These are phyloP conservation scores for Colletotrichum chrysophilum DNA, from an alignment of 2,329 filamentous ascomycete species.

Conservation along the genomic window DNA sequence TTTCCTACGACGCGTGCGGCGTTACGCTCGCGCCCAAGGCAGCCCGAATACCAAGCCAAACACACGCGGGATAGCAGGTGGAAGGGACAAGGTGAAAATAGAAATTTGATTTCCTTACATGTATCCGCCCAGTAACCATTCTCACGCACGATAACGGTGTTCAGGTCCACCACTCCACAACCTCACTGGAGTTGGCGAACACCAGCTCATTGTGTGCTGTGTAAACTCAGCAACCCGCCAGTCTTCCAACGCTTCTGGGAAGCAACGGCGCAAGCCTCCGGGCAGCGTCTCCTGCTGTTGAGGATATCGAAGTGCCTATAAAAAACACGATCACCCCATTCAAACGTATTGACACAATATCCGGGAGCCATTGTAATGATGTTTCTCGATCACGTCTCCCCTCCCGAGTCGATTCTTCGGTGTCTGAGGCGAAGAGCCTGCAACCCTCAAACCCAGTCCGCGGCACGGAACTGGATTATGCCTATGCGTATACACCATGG, in stretches of 20 bases:
- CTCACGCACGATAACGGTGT: neutral
- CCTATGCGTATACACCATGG: neutral
- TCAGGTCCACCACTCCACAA: neutral
- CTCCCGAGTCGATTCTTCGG: no score
- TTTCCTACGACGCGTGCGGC: neutral
- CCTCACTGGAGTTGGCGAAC: neutral
- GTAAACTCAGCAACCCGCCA: neutral
- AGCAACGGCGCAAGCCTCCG: neutral
- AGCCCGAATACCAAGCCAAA: neutral
- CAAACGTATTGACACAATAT: neutral
- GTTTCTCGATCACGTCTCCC: no score
- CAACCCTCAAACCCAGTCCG: neutral
- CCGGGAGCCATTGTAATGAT: no score
- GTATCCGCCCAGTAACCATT: neutral
- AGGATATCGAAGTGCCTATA: neutral
- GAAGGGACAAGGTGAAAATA: neutral
- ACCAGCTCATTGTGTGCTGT: neutral
- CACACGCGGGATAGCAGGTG: neutral
- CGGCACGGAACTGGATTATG: neutral
- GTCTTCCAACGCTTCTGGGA: neutral
- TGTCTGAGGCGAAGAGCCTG: neutral
- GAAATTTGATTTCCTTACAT: neutral
- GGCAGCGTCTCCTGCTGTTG: neutral
- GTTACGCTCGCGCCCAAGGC: neutral
- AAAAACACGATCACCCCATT: neutral